Conservation (phyloP, 2,329 filamentous ascomycete genomes). For the Arachnomyces sp. region DNA sequence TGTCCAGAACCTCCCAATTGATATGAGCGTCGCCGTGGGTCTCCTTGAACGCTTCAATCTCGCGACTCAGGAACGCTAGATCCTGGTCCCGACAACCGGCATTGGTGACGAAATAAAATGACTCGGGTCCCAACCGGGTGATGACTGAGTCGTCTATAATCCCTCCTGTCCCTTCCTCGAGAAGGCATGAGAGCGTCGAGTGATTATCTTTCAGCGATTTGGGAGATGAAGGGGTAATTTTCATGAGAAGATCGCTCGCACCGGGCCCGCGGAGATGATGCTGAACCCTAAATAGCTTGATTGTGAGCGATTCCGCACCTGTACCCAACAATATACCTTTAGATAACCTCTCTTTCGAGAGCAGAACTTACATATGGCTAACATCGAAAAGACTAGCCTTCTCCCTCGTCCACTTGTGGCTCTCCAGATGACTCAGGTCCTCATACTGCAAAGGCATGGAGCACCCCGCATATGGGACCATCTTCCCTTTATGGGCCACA, state of each 20-base stretch:
- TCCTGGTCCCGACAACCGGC: slow-evolving; percentile 89
- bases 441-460: slow-evolving; percentile 88
- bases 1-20: slow-evolving; percentile 62
- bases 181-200: slow-evolving; percentile 75
- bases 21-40: slow-evolving; percentile 45
- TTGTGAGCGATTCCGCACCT: slow-evolving; percentile 3
- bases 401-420: slow-evolving; percentile 80
- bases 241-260: slow-evolving; percentile 73
- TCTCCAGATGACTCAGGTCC: slow-evolving; percentile 68
- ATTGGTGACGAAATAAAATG: slow-evolving; percentile 93
- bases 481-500: slow-evolving; percentile 71
- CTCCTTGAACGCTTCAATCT: slow-evolving; percentile 56
- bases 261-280: slow-evolving; percentile 76
- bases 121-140: slow-evolving; percentile 64
- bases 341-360: not conserved
- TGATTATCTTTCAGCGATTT: slow-evolving; percentile 56
- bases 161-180: slow-evolving; percentile 73
- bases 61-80: slow-evolving; percentile 62
- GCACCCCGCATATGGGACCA: slow-evolving; percentile 94
- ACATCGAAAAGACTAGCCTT: slow-evolving; percentile 93
- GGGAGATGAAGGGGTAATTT: slow-evolving; percentile 70
- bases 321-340: slow-evolving; percentile 3
- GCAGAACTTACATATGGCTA: slow-evolving; percentile 74
- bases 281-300: slow-evolving; percentile 51
- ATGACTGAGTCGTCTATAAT: slow-evolving; percentile 95